phyloP scores from a whole-genome alignment of 2,329 filamentous ascomycete species.

The Alternaria sp. region DNA sequence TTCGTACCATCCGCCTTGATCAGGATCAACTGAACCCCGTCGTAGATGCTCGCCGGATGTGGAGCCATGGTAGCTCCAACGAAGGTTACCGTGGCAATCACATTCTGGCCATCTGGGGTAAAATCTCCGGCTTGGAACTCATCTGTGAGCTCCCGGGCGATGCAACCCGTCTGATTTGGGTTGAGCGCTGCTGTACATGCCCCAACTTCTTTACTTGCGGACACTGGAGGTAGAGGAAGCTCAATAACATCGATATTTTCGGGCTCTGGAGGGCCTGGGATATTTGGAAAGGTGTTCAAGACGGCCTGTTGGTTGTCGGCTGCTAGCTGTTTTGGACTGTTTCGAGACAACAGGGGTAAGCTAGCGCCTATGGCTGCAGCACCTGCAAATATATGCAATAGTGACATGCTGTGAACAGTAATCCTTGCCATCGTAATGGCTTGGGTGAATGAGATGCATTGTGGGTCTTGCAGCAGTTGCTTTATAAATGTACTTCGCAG shows the following conservation, averaged over 20 bases:
- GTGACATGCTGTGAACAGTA: background rate
- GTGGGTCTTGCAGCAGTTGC: background rate
- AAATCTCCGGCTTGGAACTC: slow-evolving; percentile 49
- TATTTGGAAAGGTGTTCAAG: background rate
- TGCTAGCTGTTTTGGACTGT: background rate
- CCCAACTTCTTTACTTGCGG: slow-evolving; percentile 32
- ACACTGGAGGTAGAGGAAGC: slow-evolving; percentile 53
- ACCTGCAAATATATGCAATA: background rate
- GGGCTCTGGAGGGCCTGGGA: background rate
- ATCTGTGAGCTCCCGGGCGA: slow-evolving; percentile 24
- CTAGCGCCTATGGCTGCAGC: background rate
- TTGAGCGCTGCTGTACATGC: slow-evolving; percentile 50
- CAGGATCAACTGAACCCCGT: slow-evolving; percentile 53
- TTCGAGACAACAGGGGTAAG: background rate
- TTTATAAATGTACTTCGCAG: background rate
- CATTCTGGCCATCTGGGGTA: slow-evolving; percentile 56
- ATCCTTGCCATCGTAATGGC: background rate
- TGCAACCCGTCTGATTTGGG: slow-evolving; percentile 53
- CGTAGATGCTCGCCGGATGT: slow-evolving; percentile 55
- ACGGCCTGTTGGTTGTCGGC: background rate
- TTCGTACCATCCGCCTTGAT: slow-evolving; percentile 49
- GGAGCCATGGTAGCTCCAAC: slow-evolving; percentile 54
- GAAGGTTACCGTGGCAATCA: slow-evolving; percentile 54
- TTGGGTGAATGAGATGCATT: background rate
- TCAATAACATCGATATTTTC: slow-evolving; percentile 42